A percentile compares a stretch with the other conserved stretches of the same genome.
These are phyloP conservation scores for Penicillium daleae DNA, from an alignment of 495 filamentous ascomycete genomes.

Conservation along the genomic window DNA sequence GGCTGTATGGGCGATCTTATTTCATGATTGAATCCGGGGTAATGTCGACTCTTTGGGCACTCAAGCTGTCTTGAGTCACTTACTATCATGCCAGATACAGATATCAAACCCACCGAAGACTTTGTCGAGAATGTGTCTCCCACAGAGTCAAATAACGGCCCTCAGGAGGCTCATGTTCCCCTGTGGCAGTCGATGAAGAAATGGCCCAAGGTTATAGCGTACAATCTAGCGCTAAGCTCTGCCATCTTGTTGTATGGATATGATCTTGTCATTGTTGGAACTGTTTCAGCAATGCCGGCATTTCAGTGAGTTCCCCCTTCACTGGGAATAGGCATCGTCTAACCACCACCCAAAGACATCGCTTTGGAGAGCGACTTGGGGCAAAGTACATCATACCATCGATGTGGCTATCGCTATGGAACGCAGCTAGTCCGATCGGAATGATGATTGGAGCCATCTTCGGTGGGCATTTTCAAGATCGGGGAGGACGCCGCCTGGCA, in stretches of 20 bases:
- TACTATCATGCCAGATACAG: slow-evolving; percentile 3
- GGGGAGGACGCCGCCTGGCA: slow-evolving; percentile 41
- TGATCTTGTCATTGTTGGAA: slow-evolving; percentile 53
- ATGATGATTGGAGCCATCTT: slow-evolving; percentile 44
- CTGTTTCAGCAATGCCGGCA: slow-evolving; percentile 48
- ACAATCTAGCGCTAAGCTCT: slow-evolving; percentile 36
- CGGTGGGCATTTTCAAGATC: slow-evolving; percentile 47
- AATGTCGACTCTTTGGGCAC: background rate
- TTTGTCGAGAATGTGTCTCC: slow-evolving; percentile 10
- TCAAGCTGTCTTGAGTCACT: background rate
- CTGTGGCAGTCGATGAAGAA: slow-evolving; percentile 27
- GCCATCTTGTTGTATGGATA: slow-evolving; percentile 52
- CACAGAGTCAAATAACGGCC: background rate
- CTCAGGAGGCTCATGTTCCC: slow-evolving; percentile 13
- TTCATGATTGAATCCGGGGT: background rate
- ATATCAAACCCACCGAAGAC: background rate
- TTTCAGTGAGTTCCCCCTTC: slow-evolving; percentile 36
- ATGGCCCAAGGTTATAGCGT: slow-evolving; percentile 30
- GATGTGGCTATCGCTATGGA: slow-evolving; percentile 53
- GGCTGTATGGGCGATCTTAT: background rate
- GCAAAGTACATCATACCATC: slow-evolving; percentile 49
- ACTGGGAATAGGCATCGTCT: background rate
- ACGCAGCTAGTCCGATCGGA: slow-evolving; percentile 43
- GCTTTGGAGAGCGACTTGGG: slow-evolving; percentile 38
- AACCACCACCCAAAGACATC: slow-evolving; percentile 23